Evolutionary conservation across 2,329 filamentous ascomycete species (phyloP).

Genomic region (Paraphaeosphaeria sporulosa): DNA sequence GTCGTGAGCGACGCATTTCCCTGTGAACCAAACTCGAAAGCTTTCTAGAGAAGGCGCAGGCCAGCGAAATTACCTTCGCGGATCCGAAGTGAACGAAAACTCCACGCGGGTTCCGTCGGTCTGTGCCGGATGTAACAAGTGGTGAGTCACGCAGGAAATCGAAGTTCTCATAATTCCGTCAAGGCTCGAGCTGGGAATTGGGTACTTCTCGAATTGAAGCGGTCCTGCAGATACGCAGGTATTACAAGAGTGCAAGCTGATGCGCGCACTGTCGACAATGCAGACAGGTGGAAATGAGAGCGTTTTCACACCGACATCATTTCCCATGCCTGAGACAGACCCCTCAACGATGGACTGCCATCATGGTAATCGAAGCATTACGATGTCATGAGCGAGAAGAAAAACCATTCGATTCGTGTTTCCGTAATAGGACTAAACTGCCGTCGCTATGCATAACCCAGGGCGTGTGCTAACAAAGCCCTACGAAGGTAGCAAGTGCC

Average conservation of each 20-base stretch:
- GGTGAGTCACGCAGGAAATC: too few species aligned
- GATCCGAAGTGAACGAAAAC: not conserved
- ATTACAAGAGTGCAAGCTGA: too few species aligned
- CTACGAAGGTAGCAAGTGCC: not conserved
- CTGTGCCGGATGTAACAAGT: not conserved
- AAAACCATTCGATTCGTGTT: not conserved
- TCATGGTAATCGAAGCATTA: too few species aligned
- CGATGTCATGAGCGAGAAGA: not conserved
- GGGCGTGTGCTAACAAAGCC: not conserved
- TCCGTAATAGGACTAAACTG: not conserved
- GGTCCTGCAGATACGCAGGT: too few species aligned
- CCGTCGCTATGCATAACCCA: conserved; percentile 3
- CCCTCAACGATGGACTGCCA: too few species aligned
- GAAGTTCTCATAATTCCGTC: too few species aligned
- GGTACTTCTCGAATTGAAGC: too few species aligned
- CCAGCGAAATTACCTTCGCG: not conserved
- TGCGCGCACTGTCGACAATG: too few species aligned
- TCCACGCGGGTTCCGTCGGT: not conserved
- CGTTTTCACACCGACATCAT: too few species aligned
- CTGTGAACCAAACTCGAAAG: not conserved
- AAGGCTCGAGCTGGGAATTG: too few species aligned
- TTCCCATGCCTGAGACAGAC: too few species aligned
- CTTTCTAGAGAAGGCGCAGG: not conserved
- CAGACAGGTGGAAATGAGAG: too few species aligned
- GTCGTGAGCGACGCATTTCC: not conserved